Base-by-base conservation (phyloP, 495 filamentous ascomycete genomes). In the Apodospora peruviana region DNA sequence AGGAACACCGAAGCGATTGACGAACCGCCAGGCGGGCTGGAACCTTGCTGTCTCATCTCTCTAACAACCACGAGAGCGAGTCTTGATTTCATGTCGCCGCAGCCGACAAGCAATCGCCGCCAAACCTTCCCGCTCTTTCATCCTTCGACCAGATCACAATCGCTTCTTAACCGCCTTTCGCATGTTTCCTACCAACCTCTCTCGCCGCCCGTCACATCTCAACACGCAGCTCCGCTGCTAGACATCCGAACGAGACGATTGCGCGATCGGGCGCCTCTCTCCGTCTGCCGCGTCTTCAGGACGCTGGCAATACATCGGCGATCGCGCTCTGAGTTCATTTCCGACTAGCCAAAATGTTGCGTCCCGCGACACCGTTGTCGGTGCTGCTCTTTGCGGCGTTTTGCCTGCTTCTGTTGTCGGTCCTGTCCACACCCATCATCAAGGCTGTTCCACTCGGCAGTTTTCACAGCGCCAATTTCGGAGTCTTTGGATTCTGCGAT, bases 381-480 rank as follows among this genome's bases (percentile, higher is more conserved):
- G 70, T 95, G 50, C 72, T 97, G 59, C 84, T 96, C 45, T 79
- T 95, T 46, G 73, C 81, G 58, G 90, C 91, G 50, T 97, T 98
- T 71, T 83, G 72, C 42, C 75, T 96, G 24, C 74, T 98, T 18
- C 70, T 96, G 4, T 73, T 98, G 18, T 87, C 90, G n/a, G 87
- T 89, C 32, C 67, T 98, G 18, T 95, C 90, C n/a, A 91, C 90
- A 0, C 93, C 93, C 10, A 88, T 98, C 53, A 82, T 98, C 61
- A 85, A 85, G 57, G 76, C 71, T 10, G 91, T 98, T 25, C 88
- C 89, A 1, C 74, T 98, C 8, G 90, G 85, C 16, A 84, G 79
- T 11, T 93, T 81, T 59, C 61, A 82, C 17, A 82, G 84, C 50
- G 78, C 88, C 54, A 82, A 85, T 45, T 95, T 96, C 69, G 93